Evolutionary conservation across 2,329 filamentous ascomycete genomes (phyloP), one percentile per base, ranked within the genome.

Genomic region (Madurella fahalii): DNA sequence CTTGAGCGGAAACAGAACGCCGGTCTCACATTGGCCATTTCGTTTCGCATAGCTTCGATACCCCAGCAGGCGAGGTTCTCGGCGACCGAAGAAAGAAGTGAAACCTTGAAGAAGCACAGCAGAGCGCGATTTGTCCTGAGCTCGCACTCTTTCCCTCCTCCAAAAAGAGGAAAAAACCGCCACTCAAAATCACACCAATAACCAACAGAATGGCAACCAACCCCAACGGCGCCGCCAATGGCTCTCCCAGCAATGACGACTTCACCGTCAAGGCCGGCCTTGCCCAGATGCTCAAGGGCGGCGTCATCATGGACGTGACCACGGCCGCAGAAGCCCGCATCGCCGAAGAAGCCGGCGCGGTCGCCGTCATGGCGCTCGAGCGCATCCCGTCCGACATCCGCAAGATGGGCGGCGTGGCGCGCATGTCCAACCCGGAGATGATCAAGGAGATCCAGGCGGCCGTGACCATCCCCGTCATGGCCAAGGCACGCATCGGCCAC

Each of bases 281-380:
- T 61, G 94, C 94, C 20, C 89, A 95, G 74, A 99, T 99, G 94
- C 79, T 97, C 74, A 96, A 97, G 81, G 94, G 94, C 70, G 94
- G 94, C 67, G 94, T 99, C 62, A 99, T 99, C 75, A 99, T 99
- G 94, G 94, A 99, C 74, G 94, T 97, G 55, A 90, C 95, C 60
- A 90, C 93, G 71, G 89, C 91, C 25, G 88, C 90, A 69, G 92
- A 95, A 79, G 92, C 94, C 59, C 90, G 90, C 75, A 96, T 99
- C 71, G 94, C 94, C 70, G 94, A 99, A 74, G 92, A 97, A 72
- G 92, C 94, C 58, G 94, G 94, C 59, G 94, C 94, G 59, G 89
- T 85, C 64, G 94, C 94, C 69, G 94, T 99, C 77, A 99, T 99
- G 94, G 94, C 94, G 40, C 86, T 99, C 58, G 94, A 97, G 82